Conservation (phyloP, 148 eudicot species). For the Fagopyrum tataricum region DNA sequence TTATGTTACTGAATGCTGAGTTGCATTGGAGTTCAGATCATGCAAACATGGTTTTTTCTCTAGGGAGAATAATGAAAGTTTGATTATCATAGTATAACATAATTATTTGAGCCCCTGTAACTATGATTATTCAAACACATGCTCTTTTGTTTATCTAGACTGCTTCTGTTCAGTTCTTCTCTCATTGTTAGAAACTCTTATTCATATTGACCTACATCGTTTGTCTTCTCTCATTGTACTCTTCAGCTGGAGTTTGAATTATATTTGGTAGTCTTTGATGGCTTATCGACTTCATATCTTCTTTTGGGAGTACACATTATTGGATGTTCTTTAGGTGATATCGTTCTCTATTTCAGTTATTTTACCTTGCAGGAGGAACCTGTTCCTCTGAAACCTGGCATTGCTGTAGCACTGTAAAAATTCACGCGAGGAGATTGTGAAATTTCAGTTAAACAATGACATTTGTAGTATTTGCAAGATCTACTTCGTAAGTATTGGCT, state of each 20-base stretch:
- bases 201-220: too few relatives aligned
- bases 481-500: neutral
- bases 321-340: too few relatives aligned
- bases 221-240: too few relatives aligned
- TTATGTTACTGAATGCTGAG: neutral
- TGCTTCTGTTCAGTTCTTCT: too few relatives aligned
- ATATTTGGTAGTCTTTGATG: neutral
- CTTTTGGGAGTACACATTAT: too few relatives aligned
- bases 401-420: neutral
- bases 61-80: neutral
- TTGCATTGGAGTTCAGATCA: neutral
- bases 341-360: neutral
- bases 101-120: neutral
- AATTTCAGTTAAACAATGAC: constrained; percentile 7
- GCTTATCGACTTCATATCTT: neutral
- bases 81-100: neutral
- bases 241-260: too few relatives aligned
- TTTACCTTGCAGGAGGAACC: constrained; percentile 5
- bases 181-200: too few relatives aligned
- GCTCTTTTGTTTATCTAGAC: neutral
- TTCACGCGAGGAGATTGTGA: neutral
- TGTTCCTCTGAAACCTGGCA: neutral
- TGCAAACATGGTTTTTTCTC: neutral
- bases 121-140: neutral
- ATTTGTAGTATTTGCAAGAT: neutral